phyloP scores from a whole-genome alignment of 2,329 filamentous ascomycete genomes.

The Waltergamsia citrina region DNA sequence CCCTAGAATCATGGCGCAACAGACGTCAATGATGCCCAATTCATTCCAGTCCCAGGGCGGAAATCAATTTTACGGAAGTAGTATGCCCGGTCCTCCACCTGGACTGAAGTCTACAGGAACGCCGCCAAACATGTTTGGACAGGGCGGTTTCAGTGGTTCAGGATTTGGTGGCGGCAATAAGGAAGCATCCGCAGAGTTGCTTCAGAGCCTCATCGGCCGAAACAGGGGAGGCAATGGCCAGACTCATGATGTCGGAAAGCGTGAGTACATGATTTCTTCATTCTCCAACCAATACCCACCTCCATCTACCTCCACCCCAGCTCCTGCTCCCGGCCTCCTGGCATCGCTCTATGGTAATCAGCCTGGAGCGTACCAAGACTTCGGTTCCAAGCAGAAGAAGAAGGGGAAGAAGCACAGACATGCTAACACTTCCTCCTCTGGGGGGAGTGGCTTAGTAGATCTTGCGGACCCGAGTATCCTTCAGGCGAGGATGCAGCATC shows the following conservation, averaged over 20 bases:
- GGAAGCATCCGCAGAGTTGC: conserved; percentile 54
- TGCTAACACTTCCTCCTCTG: conserved; percentile 99
- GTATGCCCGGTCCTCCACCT: conserved; percentile 86
- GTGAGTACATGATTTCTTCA: conserved; percentile 96
- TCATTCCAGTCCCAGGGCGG: conserved; percentile 49
- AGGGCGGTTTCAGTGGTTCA: conserved; percentile 64
- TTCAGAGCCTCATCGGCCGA: conserved; percentile 73
- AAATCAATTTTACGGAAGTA: conserved; percentile 70
- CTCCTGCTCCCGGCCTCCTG: conserved; percentile 84
- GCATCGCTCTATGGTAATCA: conserved; percentile 85
- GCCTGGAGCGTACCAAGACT: conserved; percentile 81
- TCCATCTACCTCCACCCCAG: conserved; percentile 71
- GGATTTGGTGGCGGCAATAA: conserved; percentile 62
- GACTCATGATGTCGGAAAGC: conserved; percentile 81
- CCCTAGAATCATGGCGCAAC: conserved; percentile 72
- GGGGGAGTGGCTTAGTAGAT: conserved; percentile 98
- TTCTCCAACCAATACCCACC: conserved; percentile 80
- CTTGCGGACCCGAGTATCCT: conserved; percentile 99
- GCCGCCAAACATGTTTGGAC: conserved; percentile 89
- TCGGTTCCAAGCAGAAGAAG: conserved; percentile 97
- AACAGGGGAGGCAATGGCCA: conserved; percentile 59
- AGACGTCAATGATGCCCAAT: conserved; percentile 77
- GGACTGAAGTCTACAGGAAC: conserved; percentile 93
- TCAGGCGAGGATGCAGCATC: conserved; percentile 92
- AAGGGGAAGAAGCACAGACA: conserved; percentile 99